Base-by-base conservation (phyloP, 495 filamentous ascomycete species). In the Bacidia rubella region DNA sequence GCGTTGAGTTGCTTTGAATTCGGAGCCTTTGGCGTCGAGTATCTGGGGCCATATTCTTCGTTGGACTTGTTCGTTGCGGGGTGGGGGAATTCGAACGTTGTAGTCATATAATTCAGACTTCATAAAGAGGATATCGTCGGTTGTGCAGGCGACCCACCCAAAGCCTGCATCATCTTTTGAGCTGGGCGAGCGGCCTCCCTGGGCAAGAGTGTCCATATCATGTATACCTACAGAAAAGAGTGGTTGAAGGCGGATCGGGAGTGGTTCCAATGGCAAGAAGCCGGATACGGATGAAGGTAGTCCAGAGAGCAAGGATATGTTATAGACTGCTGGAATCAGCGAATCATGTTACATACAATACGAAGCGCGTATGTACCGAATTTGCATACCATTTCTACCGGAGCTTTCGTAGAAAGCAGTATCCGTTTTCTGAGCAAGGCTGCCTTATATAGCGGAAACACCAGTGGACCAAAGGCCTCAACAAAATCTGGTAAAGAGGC, bases 91-190 rank as follows among this genome's bases (percentile, higher is more conserved):
- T 15, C 83, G 86, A 56, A 95, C 78, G 47, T 95, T 75, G 43
- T 90, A 72, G 63, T 98, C 92, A 68, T 86, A 98, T 19, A 97
- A 81, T 17, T 81, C 73, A 24, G 78, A 73, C 65, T 96, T 98
- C 66, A 85, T 83, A 52, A 76, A 78, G 32, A 98, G 74, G 49
- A 98, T 85, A 60, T 81, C 88, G 64, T 98, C 92, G 21, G 92
- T 97, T 26, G 90, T 92, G 65, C 90, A 96, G 1, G 92, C 92
- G 43, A 95, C 78, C 90, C 89, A 97, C 11, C 86, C 81, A 1
- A 77, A 71, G 11, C 76, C 74, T 17, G 58, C 55, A 11, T 65
- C 19, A 4, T 32, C 1, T 19, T 20, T 29, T 1, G 57, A 40
- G 22, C 4, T 57, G 55, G 26, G 45, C 29, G 5, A 56, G 40